Evolutionary conservation across 371 early-diverging fungal genomes (phyloP).

Genomic region (Lichtheimia ornata): DNA sequence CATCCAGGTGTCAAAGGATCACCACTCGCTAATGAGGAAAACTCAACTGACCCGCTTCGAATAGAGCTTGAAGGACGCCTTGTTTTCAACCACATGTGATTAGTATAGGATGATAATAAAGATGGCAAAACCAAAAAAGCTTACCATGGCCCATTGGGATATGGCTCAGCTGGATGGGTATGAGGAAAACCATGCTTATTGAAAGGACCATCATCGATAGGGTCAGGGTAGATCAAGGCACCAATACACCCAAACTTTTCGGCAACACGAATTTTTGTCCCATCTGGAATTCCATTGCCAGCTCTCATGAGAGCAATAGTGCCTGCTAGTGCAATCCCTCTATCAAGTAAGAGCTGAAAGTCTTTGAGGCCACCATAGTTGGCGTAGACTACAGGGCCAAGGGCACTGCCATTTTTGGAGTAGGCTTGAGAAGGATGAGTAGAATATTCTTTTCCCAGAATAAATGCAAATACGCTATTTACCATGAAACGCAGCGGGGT

Average conservation of each 20-base stretch:
- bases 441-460: slow-evolving; percentile 26
- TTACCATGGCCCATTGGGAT: slow-evolving; percentile 68
- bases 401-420: slow-evolving; percentile 63
- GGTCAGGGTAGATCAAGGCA: slow-evolving; percentile 46
- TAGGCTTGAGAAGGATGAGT: slow-evolving; percentile 27
- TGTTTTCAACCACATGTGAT: not conserved
- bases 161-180: slow-evolving; percentile 47
- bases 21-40: slow-evolving; percentile 49
- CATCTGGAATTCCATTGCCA: slow-evolving; percentile 60
- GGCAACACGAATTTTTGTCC: slow-evolving; percentile 64
- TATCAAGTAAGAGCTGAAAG: slow-evolving; percentile 46
- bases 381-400: slow-evolving; percentile 65
- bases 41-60: slow-evolving; percentile 65
- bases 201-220: slow-evolving; percentile 28
- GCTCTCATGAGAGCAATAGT: slow-evolving; percentile 64
- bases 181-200: slow-evolving; percentile 29
- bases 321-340: slow-evolving; percentile 50
- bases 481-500: slow-evolving; percentile 35
- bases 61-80: slow-evolving; percentile 58
- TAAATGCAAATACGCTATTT: not conserved
- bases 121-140: not conserved
- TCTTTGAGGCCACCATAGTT: slow-evolving; percentile 67
- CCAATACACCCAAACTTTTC: slow-evolving; percentile 60
- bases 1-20: slow-evolving; percentile 70
- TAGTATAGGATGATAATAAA: too few relatives aligned